These are phyloP conservation scores for Caryocar brasiliense DNA, from an alignment of 441 rosid genomes.

Conservation along the genomic window DNA sequence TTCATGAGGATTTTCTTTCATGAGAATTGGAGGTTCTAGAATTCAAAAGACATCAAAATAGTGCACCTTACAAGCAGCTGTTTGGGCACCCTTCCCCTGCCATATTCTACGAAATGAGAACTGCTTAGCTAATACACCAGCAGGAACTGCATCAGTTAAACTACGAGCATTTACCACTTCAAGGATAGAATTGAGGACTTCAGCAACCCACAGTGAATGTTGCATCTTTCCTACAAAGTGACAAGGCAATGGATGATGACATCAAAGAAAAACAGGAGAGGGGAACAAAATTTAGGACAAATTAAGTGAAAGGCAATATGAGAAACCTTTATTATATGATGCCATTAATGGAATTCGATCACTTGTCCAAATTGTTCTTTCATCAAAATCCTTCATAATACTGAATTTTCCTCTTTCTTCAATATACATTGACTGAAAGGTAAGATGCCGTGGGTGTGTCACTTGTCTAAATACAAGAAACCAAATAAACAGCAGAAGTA, in stretches of 20 bases:
- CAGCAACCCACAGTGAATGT: constrained; percentile 87
- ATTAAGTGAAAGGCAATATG: constrained; percentile 10
- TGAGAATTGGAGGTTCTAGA: too few species aligned
- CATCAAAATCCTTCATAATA: constrained; percentile 77
- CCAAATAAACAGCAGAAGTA: background rate
- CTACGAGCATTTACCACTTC: constrained; percentile 39
- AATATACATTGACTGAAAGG: constrained; percentile 50
- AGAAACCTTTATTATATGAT: constrained; percentile 76
- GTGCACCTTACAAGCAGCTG: constrained; percentile 79
- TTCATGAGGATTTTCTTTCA: too few species aligned
- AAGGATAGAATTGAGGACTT: constrained; percentile 45
- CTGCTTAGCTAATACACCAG: constrained; percentile 41
- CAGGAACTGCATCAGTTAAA: constrained; percentile 39
- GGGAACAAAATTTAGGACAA: background rate
- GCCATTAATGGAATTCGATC: constrained; percentile 81
- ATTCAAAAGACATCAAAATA: constrained; percentile 10
- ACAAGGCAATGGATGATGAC: constrained; percentile 10
- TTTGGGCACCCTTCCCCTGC: constrained; percentile 88
- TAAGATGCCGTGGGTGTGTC: too few species aligned
- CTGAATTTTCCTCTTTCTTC: constrained; percentile 87
- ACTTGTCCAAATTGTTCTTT: constrained; percentile 93
- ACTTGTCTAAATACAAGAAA: too few species aligned
- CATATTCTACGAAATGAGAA: constrained; percentile 80
- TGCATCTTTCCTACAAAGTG: constrained; percentile 68
- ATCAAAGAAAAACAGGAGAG: constrained; percentile 6